Percentiles rank a stretch among this genome's conserved stretches.
Conservation (phyloP, 192 early-diverging fungal species). For the Endogone sp. region DNA sequence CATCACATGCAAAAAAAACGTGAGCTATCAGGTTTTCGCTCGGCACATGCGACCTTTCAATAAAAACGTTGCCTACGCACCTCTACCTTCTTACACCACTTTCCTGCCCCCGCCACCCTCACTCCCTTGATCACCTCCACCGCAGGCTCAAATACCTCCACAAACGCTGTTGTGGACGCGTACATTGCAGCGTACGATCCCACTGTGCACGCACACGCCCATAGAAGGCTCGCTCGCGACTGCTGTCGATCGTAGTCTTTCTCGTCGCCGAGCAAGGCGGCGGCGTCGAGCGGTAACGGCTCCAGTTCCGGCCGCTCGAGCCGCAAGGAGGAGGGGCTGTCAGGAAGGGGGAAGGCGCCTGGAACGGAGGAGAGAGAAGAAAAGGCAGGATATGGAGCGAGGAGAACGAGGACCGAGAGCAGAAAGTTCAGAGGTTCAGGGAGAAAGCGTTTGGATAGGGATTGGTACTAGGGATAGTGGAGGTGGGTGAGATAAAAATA, state of each 20-base stretch:
- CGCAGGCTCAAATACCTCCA: conserved; percentile 53
- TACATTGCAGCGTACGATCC: conserved; percentile 49
- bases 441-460: conserved; percentile 66
- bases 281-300: conserved; percentile 5
- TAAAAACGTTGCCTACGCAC: conserved; percentile 5
- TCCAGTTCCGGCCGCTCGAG: conserved; percentile 17
- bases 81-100: conserved; percentile 27
- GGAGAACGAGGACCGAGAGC: conserved; percentile 28
- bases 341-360: conserved; percentile 41
- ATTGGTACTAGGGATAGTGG: conserved; percentile 51
- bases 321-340: conserved; percentile 20
- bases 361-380: conserved; percentile 16
- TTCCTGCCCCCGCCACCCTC: not conserved
- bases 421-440: conserved; percentile 75
- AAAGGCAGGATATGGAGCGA: conserved; percentile 39
- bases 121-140: conserved; percentile 27
- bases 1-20: conserved; percentile 1
- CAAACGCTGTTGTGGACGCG: conserved; percentile 56
- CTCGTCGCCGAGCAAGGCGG: conserved; percentile 12
- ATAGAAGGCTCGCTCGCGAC: conserved; percentile 33
- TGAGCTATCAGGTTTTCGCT: too few relatives aligned
- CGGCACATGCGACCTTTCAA: too few relatives aligned
- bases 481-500: conserved; percentile 8
- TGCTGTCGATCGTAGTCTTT: conserved; percentile 8
- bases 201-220: conserved; percentile 32